Conservation (phyloP, 2,329 filamentous ascomycete species). For the Remersonia thermophila region DNA sequence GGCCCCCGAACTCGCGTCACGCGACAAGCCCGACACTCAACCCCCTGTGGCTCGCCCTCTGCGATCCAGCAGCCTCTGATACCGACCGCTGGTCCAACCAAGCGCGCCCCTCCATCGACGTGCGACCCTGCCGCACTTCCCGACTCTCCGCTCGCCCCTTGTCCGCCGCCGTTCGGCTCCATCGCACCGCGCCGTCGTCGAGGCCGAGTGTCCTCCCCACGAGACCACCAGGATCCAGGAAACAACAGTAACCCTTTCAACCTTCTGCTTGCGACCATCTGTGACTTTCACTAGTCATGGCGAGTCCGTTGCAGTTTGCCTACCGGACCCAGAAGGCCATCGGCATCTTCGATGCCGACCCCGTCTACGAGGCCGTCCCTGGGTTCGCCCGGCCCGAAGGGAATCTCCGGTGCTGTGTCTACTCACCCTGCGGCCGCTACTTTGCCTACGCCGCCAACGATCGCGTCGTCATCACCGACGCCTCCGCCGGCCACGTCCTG, state of each 20-base stretch:
- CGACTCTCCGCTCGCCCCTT: too few species aligned
- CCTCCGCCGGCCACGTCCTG: constrained; percentile 61
- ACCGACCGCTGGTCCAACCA: too few species aligned
- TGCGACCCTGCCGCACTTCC: too few species aligned
- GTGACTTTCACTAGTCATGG: constrained; percentile 93
- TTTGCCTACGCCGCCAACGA: constrained; percentile 90
- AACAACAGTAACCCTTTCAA: constrained; percentile 12
- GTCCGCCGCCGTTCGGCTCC: too few species aligned
- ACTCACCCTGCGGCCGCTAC: constrained; percentile 91
- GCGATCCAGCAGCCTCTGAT: neutral
- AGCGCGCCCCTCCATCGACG: too few species aligned
- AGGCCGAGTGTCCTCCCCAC: constrained; percentile 1
- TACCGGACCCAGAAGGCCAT: constrained; percentile 96
- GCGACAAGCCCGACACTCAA: neutral
- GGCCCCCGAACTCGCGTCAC: too few species aligned
- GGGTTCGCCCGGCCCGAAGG: constrained; percentile 83
- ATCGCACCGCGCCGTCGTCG: too few species aligned
- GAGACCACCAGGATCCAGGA: constrained; percentile 15
- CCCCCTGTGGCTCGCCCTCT: constrained; percentile 1
- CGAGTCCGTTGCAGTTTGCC: constrained; percentile 84
- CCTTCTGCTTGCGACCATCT: constrained; percentile 30
- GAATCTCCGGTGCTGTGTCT: constrained; percentile 86
- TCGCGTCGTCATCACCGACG: constrained; percentile 73
- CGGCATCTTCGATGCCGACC: constrained; percentile 83
- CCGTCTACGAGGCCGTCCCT: constrained; percentile 71